Evolutionary conservation across 805 yeast genomes (phyloP).

Genomic region (Huiozyma naganishii): DNA sequence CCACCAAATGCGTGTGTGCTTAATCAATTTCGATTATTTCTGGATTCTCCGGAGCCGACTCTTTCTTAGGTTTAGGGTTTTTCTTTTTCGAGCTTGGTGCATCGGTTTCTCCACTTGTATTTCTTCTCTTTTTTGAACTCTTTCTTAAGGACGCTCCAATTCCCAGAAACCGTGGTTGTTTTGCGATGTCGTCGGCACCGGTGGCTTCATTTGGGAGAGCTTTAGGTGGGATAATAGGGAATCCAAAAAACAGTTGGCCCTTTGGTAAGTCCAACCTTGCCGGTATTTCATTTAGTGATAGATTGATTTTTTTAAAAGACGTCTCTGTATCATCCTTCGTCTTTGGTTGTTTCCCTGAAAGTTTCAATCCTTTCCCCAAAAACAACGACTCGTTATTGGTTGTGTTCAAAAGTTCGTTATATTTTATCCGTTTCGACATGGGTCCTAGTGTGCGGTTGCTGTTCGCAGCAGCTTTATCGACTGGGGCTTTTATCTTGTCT

Average conservation of each 20-base stretch:
- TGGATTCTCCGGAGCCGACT: conserved; percentile 55
- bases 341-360: conserved; percentile 43
- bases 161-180: conserved; percentile 38
- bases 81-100: conserved; percentile 17
- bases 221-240: conserved; percentile 49
- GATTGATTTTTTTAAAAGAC: conserved; percentile 29
- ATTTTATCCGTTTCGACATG: conserved; percentile 59
- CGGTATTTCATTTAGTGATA: conserved; percentile 52
- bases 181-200: conserved; percentile 13
- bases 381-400: conserved; percentile 31
- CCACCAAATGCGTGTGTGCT: neutral
- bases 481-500: conserved; percentile 3
- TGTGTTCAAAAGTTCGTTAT: conserved; percentile 44
- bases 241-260: conserved; percentile 89
- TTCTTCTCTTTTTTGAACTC: conserved; percentile 56
- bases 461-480: conserved; percentile 24
- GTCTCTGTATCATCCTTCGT: conserved; percentile 1
- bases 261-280: conserved; percentile 65
- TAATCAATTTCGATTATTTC: conserved; percentile 74
- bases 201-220: conserved; percentile 29
- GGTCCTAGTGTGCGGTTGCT: conserved; percentile 42
- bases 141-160: conserved; percentile 69
- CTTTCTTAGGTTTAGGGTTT: conserved; percentile 43
- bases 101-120: too few relatives aligned
- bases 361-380: conserved; percentile 55